Evolutionary conservation across 208 protist species (phyloP), one percentile per base, ranked within the genome.

Genomic region (Porcisia deanei): DNA sequence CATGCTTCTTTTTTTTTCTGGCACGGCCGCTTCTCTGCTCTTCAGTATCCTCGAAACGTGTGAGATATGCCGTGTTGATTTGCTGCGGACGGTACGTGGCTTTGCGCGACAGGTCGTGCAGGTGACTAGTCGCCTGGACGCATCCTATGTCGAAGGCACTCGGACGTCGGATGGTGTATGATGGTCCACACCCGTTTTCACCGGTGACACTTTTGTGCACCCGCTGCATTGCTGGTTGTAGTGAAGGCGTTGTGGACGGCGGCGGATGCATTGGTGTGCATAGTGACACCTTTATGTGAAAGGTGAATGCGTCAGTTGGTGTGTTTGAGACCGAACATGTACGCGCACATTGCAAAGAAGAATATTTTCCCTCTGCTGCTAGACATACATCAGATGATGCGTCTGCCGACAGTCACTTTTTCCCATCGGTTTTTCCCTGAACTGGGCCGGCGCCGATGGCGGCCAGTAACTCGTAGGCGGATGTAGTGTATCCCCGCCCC

Each of bases 391-490:
- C 47, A 25, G 63, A 9, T 16, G 22, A 10, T 34, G 41, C 63
- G 16, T 49, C 41, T 49, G 41, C 16, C 0, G 63, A 10, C 63
- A 7, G 22, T 49, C 2, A 8, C 41, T 8, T 67, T 37, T 65
- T 0, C 37, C 60, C 57, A n/a, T 73, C 47, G 61, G 6, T 71
- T 60, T 65, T 14, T 52, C 77, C 34, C 6, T 67, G 39, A 49
- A 18, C 39, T 67, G 63, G 37, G n/a, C 63, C 18, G 63, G 63
- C 18, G 4, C 41, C 63, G 63, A 18, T 22, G 22, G 16, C 63
- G 10, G 18, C 16, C 9, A 39, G 22, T 47, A 67, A 25, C 41
- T 22, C 14, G 20, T 45, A 52, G 63, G 22, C n/a, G 22, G 25
- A 67, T 30, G 47, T 3, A 3, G 2, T 6, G 9, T 16, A 34